These are phyloP conservation scores for Hypoxylon sp. DNA, from an alignment of 2,329 filamentous ascomycete species.

Conservation along the genomic window DNA sequence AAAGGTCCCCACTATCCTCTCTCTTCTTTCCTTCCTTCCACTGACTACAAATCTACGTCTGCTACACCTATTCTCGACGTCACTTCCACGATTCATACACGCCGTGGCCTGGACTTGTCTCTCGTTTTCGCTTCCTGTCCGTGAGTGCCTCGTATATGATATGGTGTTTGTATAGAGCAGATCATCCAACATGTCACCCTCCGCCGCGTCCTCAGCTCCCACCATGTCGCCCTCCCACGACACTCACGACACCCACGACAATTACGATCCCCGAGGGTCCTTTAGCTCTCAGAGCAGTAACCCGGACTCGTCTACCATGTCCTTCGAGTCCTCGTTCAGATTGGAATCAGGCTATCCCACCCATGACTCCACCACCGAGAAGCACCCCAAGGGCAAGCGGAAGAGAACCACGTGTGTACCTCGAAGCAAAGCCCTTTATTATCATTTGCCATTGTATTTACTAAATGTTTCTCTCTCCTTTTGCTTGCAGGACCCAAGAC, in stretches of 20 bases:
- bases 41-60: conserved; percentile 2
- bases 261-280: conserved; percentile 36
- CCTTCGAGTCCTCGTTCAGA: conserved; percentile 48
- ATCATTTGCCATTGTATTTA: conserved; percentile 2
- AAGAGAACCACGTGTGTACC: conserved; percentile 68
- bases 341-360: conserved; percentile 43
- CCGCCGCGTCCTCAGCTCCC: conserved; percentile 41
- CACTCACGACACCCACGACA: conserved; percentile 27
- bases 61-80: conserved; percentile 24
- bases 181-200: conserved; percentile 36
- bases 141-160: conserved; percentile 25
- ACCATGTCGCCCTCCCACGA: conserved; percentile 33
- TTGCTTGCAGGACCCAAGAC: conserved; percentile 74
- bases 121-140: conserved; percentile 33
- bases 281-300: conserved; percentile 43
- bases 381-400: conserved; percentile 67
- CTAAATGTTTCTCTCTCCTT: conserved; percentile 28
- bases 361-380: conserved; percentile 45
- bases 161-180: conserved; percentile 38
- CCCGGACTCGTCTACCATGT: conserved; percentile 43
- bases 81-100: conserved; percentile 20
- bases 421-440: conserved; percentile 8
- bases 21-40: conserved; percentile 18
- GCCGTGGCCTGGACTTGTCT: conserved; percentile 24
- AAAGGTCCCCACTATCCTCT: conserved; percentile 34